phyloP scores from a whole-genome alignment of 1,284 basidiomycete species.

The Moesziomyces parantarcticus region DNA sequence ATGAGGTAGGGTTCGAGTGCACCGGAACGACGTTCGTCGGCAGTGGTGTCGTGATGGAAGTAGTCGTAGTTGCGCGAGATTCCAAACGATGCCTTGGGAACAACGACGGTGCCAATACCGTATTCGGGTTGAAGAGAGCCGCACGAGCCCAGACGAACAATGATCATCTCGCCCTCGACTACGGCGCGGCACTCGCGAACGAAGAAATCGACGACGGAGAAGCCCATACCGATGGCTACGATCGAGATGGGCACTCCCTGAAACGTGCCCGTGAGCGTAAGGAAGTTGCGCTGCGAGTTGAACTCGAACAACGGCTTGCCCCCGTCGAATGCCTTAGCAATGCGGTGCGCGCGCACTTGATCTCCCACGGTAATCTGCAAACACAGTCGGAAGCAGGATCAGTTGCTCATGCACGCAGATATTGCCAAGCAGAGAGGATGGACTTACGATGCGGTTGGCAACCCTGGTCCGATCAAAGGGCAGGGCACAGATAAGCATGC shows the following conservation, averaged over 20 bases:
- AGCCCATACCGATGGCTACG: constrained; percentile 84
- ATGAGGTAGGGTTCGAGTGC: constrained; percentile 74
- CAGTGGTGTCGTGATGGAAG: constrained; percentile 51
- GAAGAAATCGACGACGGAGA: constrained; percentile 76
- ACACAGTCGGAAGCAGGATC: neutral
- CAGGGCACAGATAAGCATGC: neutral
- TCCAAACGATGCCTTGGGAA: constrained; percentile 77
- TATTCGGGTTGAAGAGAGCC: constrained; percentile 76
- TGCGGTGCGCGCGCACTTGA: constrained; percentile 75
- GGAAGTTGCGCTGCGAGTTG: constrained; percentile 79
- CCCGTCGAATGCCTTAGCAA: constrained; percentile 75
- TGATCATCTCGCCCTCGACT: constrained; percentile 79
- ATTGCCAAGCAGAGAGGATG: too few species aligned
- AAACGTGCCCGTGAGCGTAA: constrained; percentile 82
- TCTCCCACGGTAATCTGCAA: constrained; percentile 77
- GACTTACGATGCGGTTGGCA: constrained; percentile 76
- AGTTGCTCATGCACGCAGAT: neutral
- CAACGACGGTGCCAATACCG: constrained; percentile 78
- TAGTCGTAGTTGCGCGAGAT: constrained; percentile 82
- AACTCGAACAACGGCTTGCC: constrained; percentile 72
- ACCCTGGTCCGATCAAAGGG: constrained; percentile 67
- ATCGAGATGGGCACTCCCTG: constrained; percentile 77
- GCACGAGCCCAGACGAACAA: constrained; percentile 71
- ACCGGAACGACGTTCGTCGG: constrained; percentile 31
- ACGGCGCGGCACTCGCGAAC: constrained; percentile 83